A percentile compares a stretch with the other conserved stretches of the same genome.
Conservation (phyloP, 1,284 basidiomycete species). For the Ustilago trichophora region DNA sequence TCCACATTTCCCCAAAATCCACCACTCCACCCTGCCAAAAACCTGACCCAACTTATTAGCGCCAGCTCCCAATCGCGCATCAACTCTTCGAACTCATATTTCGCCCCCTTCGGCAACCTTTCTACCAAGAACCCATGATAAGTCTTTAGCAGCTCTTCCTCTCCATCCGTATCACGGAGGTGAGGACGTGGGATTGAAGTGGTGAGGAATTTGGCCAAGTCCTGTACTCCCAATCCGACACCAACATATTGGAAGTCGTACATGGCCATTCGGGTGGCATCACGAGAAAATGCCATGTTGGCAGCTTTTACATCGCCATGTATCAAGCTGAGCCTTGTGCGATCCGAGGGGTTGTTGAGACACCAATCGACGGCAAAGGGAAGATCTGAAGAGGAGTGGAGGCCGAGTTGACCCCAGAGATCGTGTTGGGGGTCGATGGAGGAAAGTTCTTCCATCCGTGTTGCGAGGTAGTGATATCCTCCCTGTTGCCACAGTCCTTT, state of each 20-base stretch:
- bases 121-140: constrained; percentile 16
- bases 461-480: constrained; percentile 45
- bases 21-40: constrained; percentile 47
- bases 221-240: constrained; percentile 37
- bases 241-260: constrained; percentile 59
- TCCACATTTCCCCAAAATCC: constrained; percentile 51
- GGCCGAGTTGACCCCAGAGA: constrained; percentile 26
- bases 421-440: constrained; percentile 15
- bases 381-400: constrained; percentile 15
- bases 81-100: constrained; percentile 24
- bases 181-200: constrained; percentile 17
- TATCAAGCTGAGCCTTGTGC: constrained; percentile 18
- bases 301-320: constrained; percentile 55
- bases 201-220: constrained; percentile 49
- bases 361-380: constrained; percentile 29
- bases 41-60: constrained; percentile 43
- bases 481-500: constrained; percentile 43
- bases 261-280: constrained; percentile 18
- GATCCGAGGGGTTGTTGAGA: constrained; percentile 27
- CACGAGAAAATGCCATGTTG: constrained; percentile 46
- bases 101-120: constrained; percentile 2
- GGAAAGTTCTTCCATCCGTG: constrained; percentile 19
- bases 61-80: constrained; percentile 42
- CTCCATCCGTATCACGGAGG: constrained; percentile 5
- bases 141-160: constrained; percentile 16